Base-by-base conservation (phyloP, 768 basidiomycete genomes). In the Macrocybe gigantea region DNA sequence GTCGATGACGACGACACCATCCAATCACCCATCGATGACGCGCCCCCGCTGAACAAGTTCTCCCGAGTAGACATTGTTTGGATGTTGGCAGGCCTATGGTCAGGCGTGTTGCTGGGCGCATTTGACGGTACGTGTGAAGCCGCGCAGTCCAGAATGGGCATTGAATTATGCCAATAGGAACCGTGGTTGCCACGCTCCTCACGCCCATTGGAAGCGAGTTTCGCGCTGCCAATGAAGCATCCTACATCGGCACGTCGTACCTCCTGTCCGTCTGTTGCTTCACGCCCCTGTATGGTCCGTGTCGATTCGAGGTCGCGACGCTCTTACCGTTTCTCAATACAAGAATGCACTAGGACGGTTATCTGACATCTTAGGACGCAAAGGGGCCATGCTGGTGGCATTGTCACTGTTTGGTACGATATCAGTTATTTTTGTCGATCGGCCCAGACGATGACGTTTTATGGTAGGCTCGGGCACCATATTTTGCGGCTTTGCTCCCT, bases 171-270 rank as follows among this genome's bases (percentile, higher is more conserved):
- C 44, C 48, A 48, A 52, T 53, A 85, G 88, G 87, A 55, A 92
- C 89, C 5, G 83, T 93, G 56, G 90, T 93, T 50, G 91, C 90
- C 29, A 93, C 91, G 1, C 75, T 93, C 43, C 69, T 90, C 49
- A 79, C 85, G 37, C 86, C 89, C 48, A 92, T 93, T 54, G 91
- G 90, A 45, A 90, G 86, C 59, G 77, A 87, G 60, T 93, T 91
- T 67, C 73, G 82, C 58, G 85, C 84, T 62, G 84, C 83, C 33
- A 80, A 85, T 58, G 80, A 87, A 53, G 78, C 89, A 10, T 88
- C 88, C 1, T 93, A 94, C 65, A 83, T 96, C 49, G 93, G 89
- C 32, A 92, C 91, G 9, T 78, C 89, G 9, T 93, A 93, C 69
- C 70, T 94, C 53, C 72, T 93, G 39, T 90, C 88, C 45, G 80